Evolutionary conservation across 805 yeast genomes (phyloP), one percentile per base, ranked within the genome.

Genomic region (Myxozyma lipomycoides): DNA sequence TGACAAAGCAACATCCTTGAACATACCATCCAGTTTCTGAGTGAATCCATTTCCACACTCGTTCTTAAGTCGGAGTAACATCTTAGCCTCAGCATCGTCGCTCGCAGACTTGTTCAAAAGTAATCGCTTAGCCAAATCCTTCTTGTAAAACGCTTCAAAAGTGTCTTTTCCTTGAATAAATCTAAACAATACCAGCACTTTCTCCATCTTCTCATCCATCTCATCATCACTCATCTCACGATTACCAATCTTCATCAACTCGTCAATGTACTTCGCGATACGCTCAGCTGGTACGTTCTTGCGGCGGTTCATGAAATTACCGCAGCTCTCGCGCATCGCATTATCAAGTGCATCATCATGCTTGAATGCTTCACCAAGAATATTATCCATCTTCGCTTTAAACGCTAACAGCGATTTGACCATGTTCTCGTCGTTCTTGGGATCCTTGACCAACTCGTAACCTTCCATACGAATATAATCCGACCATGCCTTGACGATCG

Each of bases 41-140:
- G 95, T 81, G 47, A 86, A 84, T 0, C 88, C 77, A 2, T 85
- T 75, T 0, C 96, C 96, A 62, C 85, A 76, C 63, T 86, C 95
- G 57, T 79, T 82, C 57, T 83, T 79, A 35, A 89, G 70, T 60
- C 79, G 80, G 1, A 81, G 73, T 19, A 89, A 80, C 64, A 88
- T 73, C 24, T 73, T 69, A 62, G 82, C 81, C 65, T 89, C 97
- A 3, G 84, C 68, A 52, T 86, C 91, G 42, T 74, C 69, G 1
- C 78, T 71, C 43, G 74, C 61, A 12, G 66, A 58, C 66, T 70
- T 67, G 62, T 57, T 73, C 73, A 49, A 79, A 75, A 83, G 64
- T 38, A 89, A 73, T 54, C 97, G 74, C 66, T 84, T 87, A 1
- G 96, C 95, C 51, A 90, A 73, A 68, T 86, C 96, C 47, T 82